A percentile compares a stretch with the other conserved stretches of the same genome.
Conservation (phyloP, 345 rosid species). For the Excoecaria agallocha region DNA sequence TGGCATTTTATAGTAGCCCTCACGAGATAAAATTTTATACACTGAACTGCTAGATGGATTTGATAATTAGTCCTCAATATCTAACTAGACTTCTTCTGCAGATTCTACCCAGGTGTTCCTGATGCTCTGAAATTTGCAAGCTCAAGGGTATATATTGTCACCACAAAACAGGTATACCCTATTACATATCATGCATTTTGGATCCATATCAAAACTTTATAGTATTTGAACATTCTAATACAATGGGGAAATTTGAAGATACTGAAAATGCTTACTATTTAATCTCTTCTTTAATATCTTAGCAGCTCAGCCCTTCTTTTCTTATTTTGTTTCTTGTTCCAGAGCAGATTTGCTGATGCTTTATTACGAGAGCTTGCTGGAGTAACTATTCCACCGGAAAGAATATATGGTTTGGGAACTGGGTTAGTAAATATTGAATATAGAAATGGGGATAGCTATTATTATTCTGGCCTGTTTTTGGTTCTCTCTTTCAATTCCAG, state of each 20-base stretch:
- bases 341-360: slow-evolving; percentile 86
- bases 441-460: neutral
- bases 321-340: slow-evolving; percentile 10
- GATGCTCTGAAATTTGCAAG: slow-evolving; percentile 83
- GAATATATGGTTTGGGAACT: slow-evolving; percentile 72
- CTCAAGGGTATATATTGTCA: slow-evolving; percentile 72
- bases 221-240: neutral
- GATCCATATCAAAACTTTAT: neutral
- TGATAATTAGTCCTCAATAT: slow-evolving; percentile 2
- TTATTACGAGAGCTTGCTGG: slow-evolving; percentile 67
- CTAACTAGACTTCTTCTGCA: slow-evolving; percentile 30
- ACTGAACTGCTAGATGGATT: neutral
- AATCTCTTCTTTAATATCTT: neutral
- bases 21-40: neutral
- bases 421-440: slow-evolving; percentile 50
- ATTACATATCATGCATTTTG: slow-evolving; percentile 3
- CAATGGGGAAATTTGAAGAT: neutral
- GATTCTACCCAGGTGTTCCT: slow-evolving; percentile 87
- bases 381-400: slow-evolving; percentile 67
- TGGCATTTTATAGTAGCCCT: neutral
- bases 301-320: neutral
- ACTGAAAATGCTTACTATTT: neutral
- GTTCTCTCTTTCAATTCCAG: neutral
- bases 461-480: neutral
- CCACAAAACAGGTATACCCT: slow-evolving; percentile 71